Evolutionary conservation across 495 filamentous ascomycete species (phyloP).

Genomic region (Penicillium longicatenatum): DNA sequence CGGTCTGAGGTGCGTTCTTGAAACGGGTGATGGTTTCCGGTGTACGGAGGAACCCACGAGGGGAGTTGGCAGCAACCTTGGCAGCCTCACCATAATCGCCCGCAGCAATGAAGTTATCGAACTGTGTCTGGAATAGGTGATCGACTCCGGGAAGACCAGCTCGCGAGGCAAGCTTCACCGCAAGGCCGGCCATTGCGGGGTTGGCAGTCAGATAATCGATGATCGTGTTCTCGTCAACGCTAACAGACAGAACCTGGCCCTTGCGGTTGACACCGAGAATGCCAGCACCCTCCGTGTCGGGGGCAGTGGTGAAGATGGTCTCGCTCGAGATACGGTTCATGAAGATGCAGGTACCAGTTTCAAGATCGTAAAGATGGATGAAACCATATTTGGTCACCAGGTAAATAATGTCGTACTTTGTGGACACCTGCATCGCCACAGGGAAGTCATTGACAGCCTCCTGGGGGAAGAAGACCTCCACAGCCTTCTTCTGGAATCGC

Average conservation of each 20-base stretch:
- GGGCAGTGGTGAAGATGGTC: conserved; percentile 93
- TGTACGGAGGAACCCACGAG: conserved; percentile 91
- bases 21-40: conserved; percentile 92
- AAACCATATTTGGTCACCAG: conserved; percentile 99
- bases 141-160: conserved; percentile 94
- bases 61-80: conserved; percentile 94
- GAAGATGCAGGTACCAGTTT: conserved; percentile 96
- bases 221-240: conserved; percentile 85
- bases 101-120: conserved; percentile 75
- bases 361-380: conserved; percentile 97
- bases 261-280: conserved; percentile 96
- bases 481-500: conserved; percentile 87
- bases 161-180: conserved; percentile 92
- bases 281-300: conserved; percentile 80
- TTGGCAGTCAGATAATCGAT: conserved; percentile 94
- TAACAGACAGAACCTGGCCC: conserved; percentile 92
- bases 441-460: conserved; percentile 97
- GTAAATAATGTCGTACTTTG: conserved; percentile 93
- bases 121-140: conserved; percentile 89
- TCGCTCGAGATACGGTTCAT: conserved; percentile 99
- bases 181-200: conserved; percentile 85
- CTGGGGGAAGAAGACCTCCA: conserved; percentile 95
- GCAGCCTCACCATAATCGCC: conserved; percentile 86
- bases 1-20: conserved; percentile 75
- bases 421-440: conserved; percentile 95